Base-by-base conservation (phyloP, 129 eudicot genomes). In the Lonicera japonica region DNA sequence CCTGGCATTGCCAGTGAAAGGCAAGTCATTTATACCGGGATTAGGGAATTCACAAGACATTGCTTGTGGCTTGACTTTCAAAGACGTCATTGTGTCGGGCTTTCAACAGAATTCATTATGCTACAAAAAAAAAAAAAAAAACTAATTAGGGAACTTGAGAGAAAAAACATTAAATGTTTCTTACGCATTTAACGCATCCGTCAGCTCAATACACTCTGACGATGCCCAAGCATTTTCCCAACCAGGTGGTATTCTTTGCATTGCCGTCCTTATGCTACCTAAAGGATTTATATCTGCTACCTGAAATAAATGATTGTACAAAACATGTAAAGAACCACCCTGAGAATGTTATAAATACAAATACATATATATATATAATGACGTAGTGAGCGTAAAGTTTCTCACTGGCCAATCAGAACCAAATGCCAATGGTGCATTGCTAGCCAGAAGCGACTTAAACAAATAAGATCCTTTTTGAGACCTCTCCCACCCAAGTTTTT, bases 331-430 rank as follows among this genome's bases (percentile, higher is more conserved):
- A 43, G 3, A 8, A n/a, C 43, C 60, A 61, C 22, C 11, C 5
- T 9, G 0, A 8, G 19, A 9, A 21, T 14, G 47, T 11, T 25
- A 4, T 17, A 48, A 47, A 14, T 5, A 50, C 5, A 62, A 29
- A 38, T 23, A 34, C 21, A 45, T 10, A 23, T 29, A 43, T 3
- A 43, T 10, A 14, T 38, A 38, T 4, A 38, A 38, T 43, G 14
- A 43, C 1, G 16, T 43, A 57, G 14, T 16, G n/a, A 58, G 10
- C 8, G 18, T 52, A 59, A 72, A 39, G 48, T 68, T 62, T 57
- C 96, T 80, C 66, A 94, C 99, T 21, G 99, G 99, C 99, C 99
- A 94, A 77, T 94, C 99, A 56, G 99, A 94, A 67, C 99, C 99
- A 79, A 94, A 89, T 34, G 99, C 96, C 59, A 94, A 78, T 20